A percentile compares a stretch with the other conserved stretches of the same genome.
These are phyloP conservation scores for Hypoxylon cercidicola DNA, from an alignment of 495 filamentous ascomycete genomes.

Conservation along the genomic window DNA sequence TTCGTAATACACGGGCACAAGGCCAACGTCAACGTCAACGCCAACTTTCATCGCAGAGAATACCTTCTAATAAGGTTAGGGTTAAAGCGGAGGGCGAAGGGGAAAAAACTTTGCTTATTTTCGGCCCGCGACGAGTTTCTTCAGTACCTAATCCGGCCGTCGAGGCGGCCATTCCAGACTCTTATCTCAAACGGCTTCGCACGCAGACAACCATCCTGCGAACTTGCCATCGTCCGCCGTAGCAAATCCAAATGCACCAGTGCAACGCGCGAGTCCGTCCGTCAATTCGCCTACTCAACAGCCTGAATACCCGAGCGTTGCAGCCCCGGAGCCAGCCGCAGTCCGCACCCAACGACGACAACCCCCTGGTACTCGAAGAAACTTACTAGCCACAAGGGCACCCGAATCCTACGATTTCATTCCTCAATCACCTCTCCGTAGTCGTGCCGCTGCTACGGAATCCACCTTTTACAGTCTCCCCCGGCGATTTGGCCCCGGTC, in stretches of 20 bases:
- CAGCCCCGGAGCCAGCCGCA: constrained; percentile 34
- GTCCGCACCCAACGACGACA: constrained; percentile 42
- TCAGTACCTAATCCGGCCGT: constrained; percentile 48
- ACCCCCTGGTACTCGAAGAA: constrained; percentile 52
- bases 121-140: constrained; percentile 21
- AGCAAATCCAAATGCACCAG: constrained; percentile 45
- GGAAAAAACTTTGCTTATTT: constrained; percentile 25
- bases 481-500: constrained; percentile 53
- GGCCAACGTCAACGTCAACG: constrained; percentile 6
- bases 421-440: constrained; percentile 59
- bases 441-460: constrained; percentile 41
- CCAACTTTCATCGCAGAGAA: constrained; percentile 27
- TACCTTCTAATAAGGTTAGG: constrained; percentile 20
- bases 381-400: constrained; percentile 33
- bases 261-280: constrained; percentile 43
- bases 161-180: constrained; percentile 50
- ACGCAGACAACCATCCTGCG: constrained; percentile 47
- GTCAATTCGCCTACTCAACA: constrained; percentile 51
- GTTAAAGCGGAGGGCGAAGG: constrained; percentile 33
- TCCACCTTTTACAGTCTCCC: constrained; percentile 46
- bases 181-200: constrained; percentile 59
- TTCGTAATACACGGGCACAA: constrained; percentile 30
- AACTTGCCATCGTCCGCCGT: constrained; percentile 48
- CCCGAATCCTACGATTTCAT: constrained; percentile 48
- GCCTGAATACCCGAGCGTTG: constrained; percentile 45